Evolutionary conservation across 2,329 filamentous ascomycete genomes (phyloP).

Genomic region (Fonsecaea nubica): DNA sequence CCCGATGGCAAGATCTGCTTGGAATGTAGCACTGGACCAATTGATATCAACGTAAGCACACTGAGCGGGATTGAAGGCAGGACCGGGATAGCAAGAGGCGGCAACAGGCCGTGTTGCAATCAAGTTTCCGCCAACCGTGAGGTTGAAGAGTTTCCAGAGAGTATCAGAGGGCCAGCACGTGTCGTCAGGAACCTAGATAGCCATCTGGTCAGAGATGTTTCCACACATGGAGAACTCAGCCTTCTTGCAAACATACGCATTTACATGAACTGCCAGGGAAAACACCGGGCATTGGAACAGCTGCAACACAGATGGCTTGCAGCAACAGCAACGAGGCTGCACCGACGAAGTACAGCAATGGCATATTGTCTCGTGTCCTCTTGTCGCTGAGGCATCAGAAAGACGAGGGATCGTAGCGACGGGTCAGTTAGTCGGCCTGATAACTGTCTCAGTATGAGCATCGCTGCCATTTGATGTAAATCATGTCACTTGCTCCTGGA

Average conservation of each 20-base stretch:
- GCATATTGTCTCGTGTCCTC: neutral
- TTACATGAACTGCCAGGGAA: neutral
- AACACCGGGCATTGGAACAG: neutral
- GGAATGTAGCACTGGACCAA: constrained; percentile 42
- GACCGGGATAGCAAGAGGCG: constrained; percentile 46
- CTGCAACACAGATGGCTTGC: neutral
- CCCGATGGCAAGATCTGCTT: constrained; percentile 41
- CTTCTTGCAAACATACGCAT: neutral
- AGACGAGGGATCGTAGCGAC: neutral
- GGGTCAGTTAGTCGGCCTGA: neutral
- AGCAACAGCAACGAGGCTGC: neutral
- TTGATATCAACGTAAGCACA: constrained; percentile 41
- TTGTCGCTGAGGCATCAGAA: neutral
- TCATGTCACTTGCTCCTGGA: neutral
- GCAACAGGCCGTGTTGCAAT: constrained; percentile 46
- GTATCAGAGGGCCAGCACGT: constrained; percentile 46
- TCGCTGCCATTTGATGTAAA: neutral
- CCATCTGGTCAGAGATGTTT: neutral
- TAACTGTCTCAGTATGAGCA: neutral
- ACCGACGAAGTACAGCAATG: neutral
- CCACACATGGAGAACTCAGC: neutral
- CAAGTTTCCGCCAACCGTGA: constrained; percentile 44
- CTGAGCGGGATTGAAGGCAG: constrained; percentile 37
- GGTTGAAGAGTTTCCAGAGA: constrained; percentile 46
- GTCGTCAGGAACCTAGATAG: constrained; percentile 40